These are phyloP conservation scores for Fusarium chuoi DNA, from an alignment of 2,329 filamentous ascomycete genomes.

Conservation along the genomic window DNA sequence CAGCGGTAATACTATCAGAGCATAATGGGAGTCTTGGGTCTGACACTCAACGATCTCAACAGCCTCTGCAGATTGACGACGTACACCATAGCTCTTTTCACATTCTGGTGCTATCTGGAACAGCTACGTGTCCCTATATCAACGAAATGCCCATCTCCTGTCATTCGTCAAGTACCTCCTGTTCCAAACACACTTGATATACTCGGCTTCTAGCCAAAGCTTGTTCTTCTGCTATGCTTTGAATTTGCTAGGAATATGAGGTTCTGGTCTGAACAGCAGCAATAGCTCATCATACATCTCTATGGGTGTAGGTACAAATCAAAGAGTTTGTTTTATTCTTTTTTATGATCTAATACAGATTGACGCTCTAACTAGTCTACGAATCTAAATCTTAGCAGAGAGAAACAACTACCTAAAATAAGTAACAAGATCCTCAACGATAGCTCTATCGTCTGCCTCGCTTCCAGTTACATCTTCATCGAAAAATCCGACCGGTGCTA, in stretches of 20 bases:
- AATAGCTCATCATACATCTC: not conserved
- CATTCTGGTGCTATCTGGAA: not conserved
- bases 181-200: not conserved
- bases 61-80: not conserved
- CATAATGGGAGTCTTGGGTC: not conserved
- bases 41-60: not conserved
- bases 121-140: rapidly evolving
- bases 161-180: not conserved
- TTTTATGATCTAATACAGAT: not conserved
- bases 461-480: not conserved
- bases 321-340: not conserved
- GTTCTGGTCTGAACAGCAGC: not conserved
- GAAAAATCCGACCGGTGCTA: too few species aligned
- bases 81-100: not conserved
- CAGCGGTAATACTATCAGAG: too few species aligned
- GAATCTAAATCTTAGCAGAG: not conserved
- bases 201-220: not conserved
- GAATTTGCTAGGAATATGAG: not conserved
- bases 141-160: not conserved
- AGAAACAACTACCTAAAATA: not conserved
- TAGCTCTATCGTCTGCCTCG: not conserved
- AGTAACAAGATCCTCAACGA: rapidly evolving
- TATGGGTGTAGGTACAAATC: not conserved
- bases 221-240: not conserved
- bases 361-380: not conserved